Evolutionary conservation across 805 yeast species (phyloP).

Genomic region (Starmerella scarabaei): DNA sequence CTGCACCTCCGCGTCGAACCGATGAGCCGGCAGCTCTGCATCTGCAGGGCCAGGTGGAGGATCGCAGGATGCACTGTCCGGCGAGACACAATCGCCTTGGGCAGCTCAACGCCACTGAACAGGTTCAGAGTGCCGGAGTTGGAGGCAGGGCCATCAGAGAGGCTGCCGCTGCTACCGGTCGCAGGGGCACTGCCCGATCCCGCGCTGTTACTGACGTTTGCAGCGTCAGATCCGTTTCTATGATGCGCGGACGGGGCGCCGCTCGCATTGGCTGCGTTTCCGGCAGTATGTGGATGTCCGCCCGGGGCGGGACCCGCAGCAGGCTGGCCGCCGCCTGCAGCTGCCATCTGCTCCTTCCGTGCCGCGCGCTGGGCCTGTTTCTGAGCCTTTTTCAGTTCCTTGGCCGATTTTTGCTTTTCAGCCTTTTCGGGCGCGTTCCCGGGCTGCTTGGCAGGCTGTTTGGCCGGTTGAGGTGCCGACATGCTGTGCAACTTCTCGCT

Average conservation of each 20-base stretch:
- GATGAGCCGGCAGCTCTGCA: slow-evolving; percentile 71
- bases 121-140: slow-evolving; percentile 25
- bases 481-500: background rate
- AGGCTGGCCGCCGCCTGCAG: slow-evolving; percentile 12
- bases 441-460: background rate
- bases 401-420: slow-evolving; percentile 29
- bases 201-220: slow-evolving; percentile 5
- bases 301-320: slow-evolving; percentile 32
- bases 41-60: slow-evolving; percentile 60
- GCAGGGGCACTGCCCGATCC: background rate
- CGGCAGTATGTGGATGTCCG: slow-evolving; percentile 12
- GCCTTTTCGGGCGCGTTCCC: no score
- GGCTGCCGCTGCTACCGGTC: background rate
- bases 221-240: no score
- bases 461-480: slow-evolving; percentile 1
- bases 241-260: no score
- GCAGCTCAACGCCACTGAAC: slow-evolving; percentile 30
- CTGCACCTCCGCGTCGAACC: slow-evolving; percentile 81
- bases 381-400: slow-evolving; percentile 77
- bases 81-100: slow-evolving; percentile 33
- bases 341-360: slow-evolving; percentile 50
- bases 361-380: slow-evolving; percentile 91
- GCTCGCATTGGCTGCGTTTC: slow-evolving; percentile 32
- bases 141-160: background rate
- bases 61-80: slow-evolving; percentile 80